These are phyloP conservation scores for Saccharata proteae DNA, from an alignment of 2,329 filamentous ascomycete genomes.

Conservation along the genomic window DNA sequence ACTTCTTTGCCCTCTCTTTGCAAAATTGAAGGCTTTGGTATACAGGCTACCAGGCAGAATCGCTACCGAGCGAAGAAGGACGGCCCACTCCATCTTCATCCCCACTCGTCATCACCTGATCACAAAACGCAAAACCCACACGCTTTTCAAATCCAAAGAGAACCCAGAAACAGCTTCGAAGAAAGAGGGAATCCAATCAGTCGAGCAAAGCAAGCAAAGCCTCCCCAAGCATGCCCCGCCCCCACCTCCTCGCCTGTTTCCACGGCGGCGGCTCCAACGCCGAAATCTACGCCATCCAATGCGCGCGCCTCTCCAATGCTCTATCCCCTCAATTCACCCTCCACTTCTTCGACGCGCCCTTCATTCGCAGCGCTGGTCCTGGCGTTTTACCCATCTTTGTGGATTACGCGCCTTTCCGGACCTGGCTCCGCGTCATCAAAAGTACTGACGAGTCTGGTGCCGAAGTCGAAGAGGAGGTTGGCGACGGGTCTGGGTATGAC, in stretches of 20 bases:
- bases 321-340: constrained; percentile 17
- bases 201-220: too few relatives aligned
- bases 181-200: too few relatives aligned
- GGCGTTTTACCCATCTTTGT: constrained; percentile 27
- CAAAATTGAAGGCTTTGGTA: too few relatives aligned
- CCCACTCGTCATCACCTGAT: too few relatives aligned
- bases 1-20: too few relatives aligned
- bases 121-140: too few relatives aligned
- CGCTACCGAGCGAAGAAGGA: too few relatives aligned
- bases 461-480: constrained; percentile 8
- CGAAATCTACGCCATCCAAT: constrained; percentile 21
- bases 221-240: background rate
- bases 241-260: constrained; percentile 18
- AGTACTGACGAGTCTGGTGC: constrained; percentile 9
- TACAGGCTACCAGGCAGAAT: too few relatives aligned
- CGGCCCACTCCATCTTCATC: too few relatives aligned
- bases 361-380: constrained; percentile 21
- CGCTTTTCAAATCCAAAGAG: too few relatives aligned
- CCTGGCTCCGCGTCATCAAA: constrained; percentile 14
- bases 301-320: constrained; percentile 17
- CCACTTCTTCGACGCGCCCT: constrained; percentile 16
- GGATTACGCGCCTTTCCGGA: constrained; percentile 23
- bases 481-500: constrained; percentile 13
- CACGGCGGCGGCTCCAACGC: constrained; percentile 24
- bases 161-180: too few relatives aligned